These are phyloP conservation scores for Trichoderma sp. DNA, from an alignment of 2,329 filamentous ascomycete genomes.

Conservation along the genomic window DNA sequence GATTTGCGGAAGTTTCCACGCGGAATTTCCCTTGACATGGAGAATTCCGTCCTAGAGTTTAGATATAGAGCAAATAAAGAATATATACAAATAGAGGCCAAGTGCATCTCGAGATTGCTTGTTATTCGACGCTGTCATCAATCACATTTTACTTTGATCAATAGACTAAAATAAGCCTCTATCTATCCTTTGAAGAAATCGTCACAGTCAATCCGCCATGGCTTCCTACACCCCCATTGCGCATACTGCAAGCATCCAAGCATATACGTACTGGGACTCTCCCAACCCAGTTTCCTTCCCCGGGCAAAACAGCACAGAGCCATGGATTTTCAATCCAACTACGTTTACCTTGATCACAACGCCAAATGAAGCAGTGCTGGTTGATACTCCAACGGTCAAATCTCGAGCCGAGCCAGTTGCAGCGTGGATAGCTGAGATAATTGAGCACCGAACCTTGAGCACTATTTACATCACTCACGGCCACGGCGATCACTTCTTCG, in stretches of 20 bases:
- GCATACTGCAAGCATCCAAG: neutral
- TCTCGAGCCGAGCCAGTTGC: conserved; percentile 8
- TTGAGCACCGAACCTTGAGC: neutral
- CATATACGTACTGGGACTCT: conserved; percentile 17
- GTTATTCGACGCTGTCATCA: neutral
- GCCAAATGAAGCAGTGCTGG: neutral
- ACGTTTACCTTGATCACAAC: conserved; percentile 10
- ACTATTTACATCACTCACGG: conserved; percentile 19
- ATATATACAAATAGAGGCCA: neutral
- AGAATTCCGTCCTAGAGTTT: neutral
- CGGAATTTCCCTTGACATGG: neutral
- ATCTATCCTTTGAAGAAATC: neutral
- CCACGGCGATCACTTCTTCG: conserved; percentile 14
- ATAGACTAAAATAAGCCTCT: fast-evolving
- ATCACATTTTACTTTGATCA: neutral
- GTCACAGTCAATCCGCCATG: neutral
- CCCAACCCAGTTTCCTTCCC: neutral
- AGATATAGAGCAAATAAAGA: neutral
- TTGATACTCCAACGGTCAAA: neutral
- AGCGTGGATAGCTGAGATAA: conserved; percentile 3
- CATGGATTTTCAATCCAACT: conserved; percentile 2
- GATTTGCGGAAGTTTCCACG: neutral
- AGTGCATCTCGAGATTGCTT: too few species aligned
- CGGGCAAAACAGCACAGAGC: neutral
- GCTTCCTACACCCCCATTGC: neutral